A percentile compares a stretch with the other conserved stretches of the same genome.
Evolutionary conservation across 768 basidiomycete species (phyloP).

Genomic region (Coprinopsis sp.): DNA sequence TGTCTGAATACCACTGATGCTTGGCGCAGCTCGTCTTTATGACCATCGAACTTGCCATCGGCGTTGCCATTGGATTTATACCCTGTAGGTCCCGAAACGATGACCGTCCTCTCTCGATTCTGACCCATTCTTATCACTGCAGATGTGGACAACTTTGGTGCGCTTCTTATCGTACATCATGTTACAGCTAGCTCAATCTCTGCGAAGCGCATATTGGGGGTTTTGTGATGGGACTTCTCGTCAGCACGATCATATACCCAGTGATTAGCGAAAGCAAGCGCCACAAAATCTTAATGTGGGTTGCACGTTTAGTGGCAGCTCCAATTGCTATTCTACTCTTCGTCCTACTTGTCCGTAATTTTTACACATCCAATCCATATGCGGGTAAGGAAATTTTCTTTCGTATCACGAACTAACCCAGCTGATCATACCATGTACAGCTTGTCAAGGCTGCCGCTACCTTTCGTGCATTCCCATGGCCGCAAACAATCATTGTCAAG

Average conservation of each 20-base stretch:
- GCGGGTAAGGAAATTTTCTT: conserved; percentile 46
- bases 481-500: conserved; percentile 64
- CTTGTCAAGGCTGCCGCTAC: conserved; percentile 85
- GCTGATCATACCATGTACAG: conserved; percentile 30
- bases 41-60: conserved; percentile 82
- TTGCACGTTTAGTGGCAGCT: conserved; percentile 65
- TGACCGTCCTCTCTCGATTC: background rate
- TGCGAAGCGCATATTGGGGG: conserved; percentile 78
- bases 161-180: conserved; percentile 5
- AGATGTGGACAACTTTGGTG: conserved; percentile 90
- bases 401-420: background rate
- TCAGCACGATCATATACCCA: conserved; percentile 83
- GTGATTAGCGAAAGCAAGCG: conserved; percentile 77
- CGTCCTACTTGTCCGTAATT: conserved; percentile 80
- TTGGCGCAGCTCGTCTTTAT: conserved; percentile 67
- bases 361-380: conserved; percentile 85
- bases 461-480: conserved; percentile 83
- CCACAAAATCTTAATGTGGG: conserved; percentile 70
- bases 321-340: conserved; percentile 76
- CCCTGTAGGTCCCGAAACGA: conserved; percentile 55
- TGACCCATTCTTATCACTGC: conserved; percentile 6
- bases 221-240: conserved; percentile 77
- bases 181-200: conserved; percentile 7
- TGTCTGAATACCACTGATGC: background rate
- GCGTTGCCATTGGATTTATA: conserved; percentile 79